phyloP scores from a whole-genome alignment of 164 flowering plant genomes.

The Nelumbo lutea region DNA sequence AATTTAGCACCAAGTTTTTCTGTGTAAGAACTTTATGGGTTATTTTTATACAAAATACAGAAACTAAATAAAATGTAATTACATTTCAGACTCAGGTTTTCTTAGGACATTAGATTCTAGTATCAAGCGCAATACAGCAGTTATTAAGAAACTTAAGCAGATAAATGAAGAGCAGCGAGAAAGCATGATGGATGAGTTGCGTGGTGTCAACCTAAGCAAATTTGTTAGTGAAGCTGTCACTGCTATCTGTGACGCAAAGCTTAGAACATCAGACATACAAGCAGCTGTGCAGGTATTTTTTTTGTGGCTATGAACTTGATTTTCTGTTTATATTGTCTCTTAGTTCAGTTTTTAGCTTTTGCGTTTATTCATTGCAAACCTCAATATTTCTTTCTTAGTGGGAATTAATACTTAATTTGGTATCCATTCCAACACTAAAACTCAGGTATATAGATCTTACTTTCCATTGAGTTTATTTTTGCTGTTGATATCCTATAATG shows the following conservation, averaged over 20 bases:
- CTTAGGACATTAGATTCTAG: constrained; percentile 92
- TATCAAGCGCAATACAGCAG: constrained; percentile 92
- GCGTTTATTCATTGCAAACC: background rate
- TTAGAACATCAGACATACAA: constrained; percentile 75
- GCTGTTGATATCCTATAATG: no score
- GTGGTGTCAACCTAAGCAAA: constrained; percentile 84
- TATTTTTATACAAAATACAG: constrained; percentile 1
- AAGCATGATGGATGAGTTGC: constrained; percentile 80
- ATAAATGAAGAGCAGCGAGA: constrained; percentile 92
- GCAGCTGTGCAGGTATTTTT: constrained; percentile 89
- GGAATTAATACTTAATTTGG: background rate
- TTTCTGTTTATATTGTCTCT: background rate
- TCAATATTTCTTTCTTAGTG: background rate
- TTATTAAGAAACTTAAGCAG: constrained; percentile 89
- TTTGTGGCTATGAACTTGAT: constrained; percentile 1
- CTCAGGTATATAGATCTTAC: no score
- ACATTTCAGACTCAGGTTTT: constrained; percentile 63
- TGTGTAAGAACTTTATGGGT: background rate
- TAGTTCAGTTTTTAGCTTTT: no score
- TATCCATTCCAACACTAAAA: background rate
- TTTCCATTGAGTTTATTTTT: no score
- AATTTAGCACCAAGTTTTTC: background rate
- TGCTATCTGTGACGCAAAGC: constrained; percentile 94
- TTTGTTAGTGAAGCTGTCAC: constrained; percentile 99
- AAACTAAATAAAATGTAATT: background rate